Conservation (phyloP, 2,329 filamentous ascomycete species). For the Pseudogymnoascus sp. region DNA sequence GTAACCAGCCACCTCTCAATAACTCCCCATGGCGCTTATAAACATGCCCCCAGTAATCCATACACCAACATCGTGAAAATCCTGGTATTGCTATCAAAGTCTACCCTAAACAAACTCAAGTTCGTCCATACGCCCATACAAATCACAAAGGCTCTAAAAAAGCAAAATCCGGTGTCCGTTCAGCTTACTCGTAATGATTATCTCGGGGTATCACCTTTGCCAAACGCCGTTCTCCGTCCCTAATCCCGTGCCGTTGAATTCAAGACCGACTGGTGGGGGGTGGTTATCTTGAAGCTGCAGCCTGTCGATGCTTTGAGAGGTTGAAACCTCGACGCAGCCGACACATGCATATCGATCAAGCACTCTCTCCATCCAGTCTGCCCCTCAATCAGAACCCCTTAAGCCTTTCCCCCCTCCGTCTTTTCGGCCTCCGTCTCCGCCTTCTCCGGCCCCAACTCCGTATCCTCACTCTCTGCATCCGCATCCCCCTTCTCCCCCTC, state of each 20-base stretch:
- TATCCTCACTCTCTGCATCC: slow-evolving; percentile 5
- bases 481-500: slow-evolving; percentile 15
- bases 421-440: background rate
- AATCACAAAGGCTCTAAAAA: slow-evolving; percentile 3
- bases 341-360: background rate
- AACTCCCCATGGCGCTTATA: too few relatives aligned
- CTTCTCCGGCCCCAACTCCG: background rate
- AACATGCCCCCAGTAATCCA: background rate
- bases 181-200: slow-evolving; percentile 6
- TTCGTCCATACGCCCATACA: background rate
- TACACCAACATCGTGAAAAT: background rate
- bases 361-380: background rate
- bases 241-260: background rate
- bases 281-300: background rate
- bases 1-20: too few relatives aligned
- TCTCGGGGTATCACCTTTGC: slow-evolving; percentile 8
- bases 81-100: slow-evolving; percentile 3
- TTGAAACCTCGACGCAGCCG: background rate
- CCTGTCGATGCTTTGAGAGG: background rate
- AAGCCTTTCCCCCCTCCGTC: background rate
- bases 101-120: slow-evolving; percentile 1
- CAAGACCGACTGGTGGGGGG: background rate
- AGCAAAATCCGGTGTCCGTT: slow-evolving; percentile 4
- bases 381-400: background rate
- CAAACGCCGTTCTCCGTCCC: slow-evolving; percentile 1